Percentiles rank a stretch among this genome's conserved stretches.
These are phyloP conservation scores for Clavispora fructus DNA, from an alignment of 805 yeast species.

Conservation along the genomic window DNA sequence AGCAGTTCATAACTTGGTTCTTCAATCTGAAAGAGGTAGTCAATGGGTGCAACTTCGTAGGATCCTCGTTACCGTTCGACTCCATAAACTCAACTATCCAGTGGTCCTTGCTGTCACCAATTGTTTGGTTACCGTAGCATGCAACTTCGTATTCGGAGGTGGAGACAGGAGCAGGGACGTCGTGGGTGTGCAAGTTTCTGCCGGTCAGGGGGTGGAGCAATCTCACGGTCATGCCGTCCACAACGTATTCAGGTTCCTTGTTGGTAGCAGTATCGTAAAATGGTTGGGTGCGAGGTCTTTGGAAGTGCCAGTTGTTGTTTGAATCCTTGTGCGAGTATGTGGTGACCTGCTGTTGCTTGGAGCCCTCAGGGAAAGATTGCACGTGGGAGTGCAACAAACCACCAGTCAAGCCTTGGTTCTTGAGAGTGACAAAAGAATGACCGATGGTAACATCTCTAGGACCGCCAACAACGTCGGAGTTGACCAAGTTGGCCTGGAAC, in stretches of 20 bases:
- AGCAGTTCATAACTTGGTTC: slow-evolving; percentile 68
- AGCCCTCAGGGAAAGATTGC: slow-evolving; percentile 43
- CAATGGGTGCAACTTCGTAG: slow-evolving; percentile 62
- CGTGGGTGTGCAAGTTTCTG: slow-evolving; percentile 69
- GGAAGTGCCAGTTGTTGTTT: slow-evolving; percentile 44
- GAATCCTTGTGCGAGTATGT: slow-evolving; percentile 43
- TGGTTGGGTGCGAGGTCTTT: slow-evolving; percentile 38
- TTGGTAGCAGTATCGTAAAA: slow-evolving; percentile 28
- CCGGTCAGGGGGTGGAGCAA: slow-evolving; percentile 57
- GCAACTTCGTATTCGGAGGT: slow-evolving; percentile 58
- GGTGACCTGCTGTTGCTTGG: slow-evolving; percentile 44
- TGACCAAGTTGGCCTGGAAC: slow-evolving; percentile 72
- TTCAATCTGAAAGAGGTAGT: slow-evolving; percentile 77
- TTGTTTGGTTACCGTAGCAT: slow-evolving; percentile 60
- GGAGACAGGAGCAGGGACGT: slow-evolving; percentile 57
- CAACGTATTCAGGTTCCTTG: slow-evolving; percentile 33
- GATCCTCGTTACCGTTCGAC: slow-evolving; percentile 52
- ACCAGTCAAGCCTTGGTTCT: slow-evolving; percentile 40
- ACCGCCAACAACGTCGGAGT: slow-evolving; percentile 60
- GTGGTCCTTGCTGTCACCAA: slow-evolving; percentile 71
- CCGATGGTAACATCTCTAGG: slow-evolving; percentile 65
- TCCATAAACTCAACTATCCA: slow-evolving; percentile 71
- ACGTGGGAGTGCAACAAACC: slow-evolving; percentile 44
- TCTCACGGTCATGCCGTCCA: slow-evolving; percentile 59
- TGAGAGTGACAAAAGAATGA: slow-evolving; percentile 37